Conservation (phyloP, 208 protist species). For the Acanthamoeba lugdunensis region DNA sequence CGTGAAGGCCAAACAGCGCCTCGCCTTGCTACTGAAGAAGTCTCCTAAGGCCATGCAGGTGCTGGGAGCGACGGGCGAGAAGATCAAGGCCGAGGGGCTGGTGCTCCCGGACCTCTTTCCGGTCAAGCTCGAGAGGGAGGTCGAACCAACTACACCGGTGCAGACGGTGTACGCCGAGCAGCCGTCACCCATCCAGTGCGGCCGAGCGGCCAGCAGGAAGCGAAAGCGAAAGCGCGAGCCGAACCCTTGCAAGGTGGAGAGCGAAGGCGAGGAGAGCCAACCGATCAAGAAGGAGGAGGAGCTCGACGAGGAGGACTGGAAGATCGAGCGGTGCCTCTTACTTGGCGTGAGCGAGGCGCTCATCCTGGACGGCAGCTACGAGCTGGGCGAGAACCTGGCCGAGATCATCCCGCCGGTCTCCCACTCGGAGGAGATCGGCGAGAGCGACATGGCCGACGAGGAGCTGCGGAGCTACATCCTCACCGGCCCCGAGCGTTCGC, state of each 20-base stretch:
- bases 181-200: too few relatives aligned
- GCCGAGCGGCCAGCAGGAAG: neutral
- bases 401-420: neutral
- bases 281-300: neutral
- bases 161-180: too few relatives aligned
- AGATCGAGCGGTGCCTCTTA: constrained; percentile 41
- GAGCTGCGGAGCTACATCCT: neutral
- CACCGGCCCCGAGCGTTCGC: neutral
- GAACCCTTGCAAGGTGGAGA: neutral
- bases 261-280: neutral
- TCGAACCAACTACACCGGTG: neutral
- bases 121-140: neutral
- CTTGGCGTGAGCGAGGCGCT: neutral
- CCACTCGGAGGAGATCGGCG: constrained; percentile 27
- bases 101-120: neutral
- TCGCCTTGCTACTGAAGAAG: neutral
- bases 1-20: neutral
- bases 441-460: constrained; percentile 16
- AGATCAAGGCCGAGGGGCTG: neutral
- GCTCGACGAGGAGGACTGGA: constrained; percentile 49
- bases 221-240: neutral
- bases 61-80: neutral
- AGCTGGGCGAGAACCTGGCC: neutral
- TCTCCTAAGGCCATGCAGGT: neutral
- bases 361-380: constrained; percentile 27